These are phyloP conservation scores for Puccinia coronata DNA, from an alignment of 1,284 basidiomycete genomes.

Conservation along the genomic window DNA sequence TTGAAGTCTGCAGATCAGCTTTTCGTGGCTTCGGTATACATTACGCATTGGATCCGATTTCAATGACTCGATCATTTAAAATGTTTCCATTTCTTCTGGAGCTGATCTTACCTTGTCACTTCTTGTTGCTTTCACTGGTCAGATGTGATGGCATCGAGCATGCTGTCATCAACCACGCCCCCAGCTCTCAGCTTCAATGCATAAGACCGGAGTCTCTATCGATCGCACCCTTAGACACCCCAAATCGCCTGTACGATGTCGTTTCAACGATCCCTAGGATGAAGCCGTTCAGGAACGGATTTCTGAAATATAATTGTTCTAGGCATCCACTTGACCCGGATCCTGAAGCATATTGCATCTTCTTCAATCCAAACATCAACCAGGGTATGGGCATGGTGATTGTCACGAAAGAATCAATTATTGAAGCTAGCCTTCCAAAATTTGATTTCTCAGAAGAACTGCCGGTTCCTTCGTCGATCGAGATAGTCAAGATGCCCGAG, in stretches of 20 bases:
- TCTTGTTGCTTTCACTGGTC: neutral
- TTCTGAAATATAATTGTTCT: constrained; percentile 13
- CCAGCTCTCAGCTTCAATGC: neutral
- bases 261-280: neutral
- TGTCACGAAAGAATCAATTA: constrained; percentile 3
- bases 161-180: neutral
- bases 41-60: neutral
- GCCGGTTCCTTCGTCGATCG: neutral
- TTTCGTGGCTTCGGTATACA: neutral
- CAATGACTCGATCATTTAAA: too few species aligned
- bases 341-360: constrained; percentile 26
- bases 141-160: neutral
- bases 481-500: constrained; percentile 38
- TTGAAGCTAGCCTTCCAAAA: neutral
- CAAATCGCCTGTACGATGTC: neutral
- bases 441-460: constrained; percentile 33
- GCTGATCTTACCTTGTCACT: neutral
- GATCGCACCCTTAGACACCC: neutral
- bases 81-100: neutral
- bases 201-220: neutral
- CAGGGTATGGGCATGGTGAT: constrained; percentile 29
- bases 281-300: constrained; percentile 11
- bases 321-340: constrained; percentile 15
- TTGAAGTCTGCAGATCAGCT: too few species aligned
- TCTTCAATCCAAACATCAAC: constrained; percentile 11